phyloP scores from a whole-genome alignment of 495 filamentous ascomycete species.

The Recurvomyces mirabilis region DNA sequence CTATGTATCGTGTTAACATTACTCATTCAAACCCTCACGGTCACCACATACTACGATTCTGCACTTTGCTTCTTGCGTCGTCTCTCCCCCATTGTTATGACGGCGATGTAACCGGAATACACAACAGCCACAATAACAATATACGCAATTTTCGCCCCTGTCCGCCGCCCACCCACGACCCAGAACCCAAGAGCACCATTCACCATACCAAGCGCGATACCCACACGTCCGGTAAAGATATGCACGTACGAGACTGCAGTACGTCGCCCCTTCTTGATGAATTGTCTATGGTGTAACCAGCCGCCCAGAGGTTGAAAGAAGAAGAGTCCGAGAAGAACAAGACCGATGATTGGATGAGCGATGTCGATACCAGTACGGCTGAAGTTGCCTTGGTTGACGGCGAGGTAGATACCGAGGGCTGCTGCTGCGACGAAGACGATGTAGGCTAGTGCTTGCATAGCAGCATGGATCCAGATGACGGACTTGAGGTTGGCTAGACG shows the following conservation, averaged over 20 bases:
- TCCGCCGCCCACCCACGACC: slow-evolving; percentile 11
- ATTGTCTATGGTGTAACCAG: slow-evolving; percentile 26
- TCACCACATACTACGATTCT: too few species aligned
- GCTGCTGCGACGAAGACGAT: slow-evolving; percentile 19
- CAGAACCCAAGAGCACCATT: slow-evolving; percentile 26
- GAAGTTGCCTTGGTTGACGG: slow-evolving; percentile 10
- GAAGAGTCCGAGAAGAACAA: slow-evolving; percentile 27
- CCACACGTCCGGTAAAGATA: slow-evolving; percentile 25
- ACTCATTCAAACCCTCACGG: too few species aligned
- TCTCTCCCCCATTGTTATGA: slow-evolving; percentile 15
- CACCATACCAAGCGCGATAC: slow-evolving; percentile 27
- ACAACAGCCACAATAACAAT: slow-evolving; percentile 21
- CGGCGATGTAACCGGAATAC: slow-evolving; percentile 14
- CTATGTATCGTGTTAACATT: too few species aligned
- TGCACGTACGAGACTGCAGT: slow-evolving; percentile 28
- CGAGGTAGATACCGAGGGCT: slow-evolving; percentile 21
- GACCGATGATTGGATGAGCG: slow-evolving; percentile 29
- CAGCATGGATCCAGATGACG: slow-evolving; percentile 22
- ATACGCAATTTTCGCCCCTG: slow-evolving; percentile 11
- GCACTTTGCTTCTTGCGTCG: slow-evolving; percentile 2
- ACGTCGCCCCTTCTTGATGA: slow-evolving; percentile 27
- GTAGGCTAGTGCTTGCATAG: slow-evolving; percentile 17
- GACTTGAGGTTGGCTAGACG: slow-evolving; percentile 12
- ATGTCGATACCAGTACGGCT: too few species aligned
- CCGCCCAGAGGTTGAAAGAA: slow-evolving; percentile 31